Conservation (phyloP, 192 early-diverging fungal genomes). For the Coemansia sp. region DNA sequence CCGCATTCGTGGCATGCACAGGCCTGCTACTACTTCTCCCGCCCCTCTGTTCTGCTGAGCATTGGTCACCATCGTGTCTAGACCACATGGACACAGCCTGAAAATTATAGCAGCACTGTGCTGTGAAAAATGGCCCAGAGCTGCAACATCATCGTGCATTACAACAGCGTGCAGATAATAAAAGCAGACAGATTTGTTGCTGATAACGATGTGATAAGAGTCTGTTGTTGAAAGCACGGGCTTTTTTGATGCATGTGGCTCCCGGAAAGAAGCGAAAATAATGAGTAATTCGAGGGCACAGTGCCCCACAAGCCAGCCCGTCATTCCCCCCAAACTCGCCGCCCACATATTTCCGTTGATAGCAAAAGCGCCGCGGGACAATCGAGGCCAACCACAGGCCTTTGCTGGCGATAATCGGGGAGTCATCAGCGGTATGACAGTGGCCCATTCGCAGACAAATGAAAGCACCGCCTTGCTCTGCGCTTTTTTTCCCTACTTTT, state of each 20-base stretch:
- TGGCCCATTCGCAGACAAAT: not conserved
- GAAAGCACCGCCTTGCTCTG: not conserved
- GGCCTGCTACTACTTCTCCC: not conserved
- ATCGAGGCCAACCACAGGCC: not conserved
- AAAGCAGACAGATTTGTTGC: not conserved
- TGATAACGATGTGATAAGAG: not conserved
- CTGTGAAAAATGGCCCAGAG: not conserved
- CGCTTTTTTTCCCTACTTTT: not conserved
- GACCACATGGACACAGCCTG: constrained; percentile 5
- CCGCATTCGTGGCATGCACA: not conserved
- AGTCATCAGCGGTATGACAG: not conserved
- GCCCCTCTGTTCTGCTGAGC: not conserved
- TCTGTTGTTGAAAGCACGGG: not conserved
- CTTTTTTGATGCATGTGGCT: not conserved
- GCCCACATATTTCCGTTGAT: no score
- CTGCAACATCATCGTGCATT: not conserved
- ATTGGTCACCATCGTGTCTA: not conserved
- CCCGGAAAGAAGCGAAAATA: not conserved
- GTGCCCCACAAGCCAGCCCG: not conserved
- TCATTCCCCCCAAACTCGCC: not conserved
- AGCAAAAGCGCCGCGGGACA: not conserved
- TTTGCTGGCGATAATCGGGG: not conserved
- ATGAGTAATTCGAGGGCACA: not conserved
- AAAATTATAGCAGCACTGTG: no score
- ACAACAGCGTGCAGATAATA: not conserved